Base-by-base conservation (phyloP, 192 early-diverging fungal genomes). In the Kickxella alabastrina region DNA sequence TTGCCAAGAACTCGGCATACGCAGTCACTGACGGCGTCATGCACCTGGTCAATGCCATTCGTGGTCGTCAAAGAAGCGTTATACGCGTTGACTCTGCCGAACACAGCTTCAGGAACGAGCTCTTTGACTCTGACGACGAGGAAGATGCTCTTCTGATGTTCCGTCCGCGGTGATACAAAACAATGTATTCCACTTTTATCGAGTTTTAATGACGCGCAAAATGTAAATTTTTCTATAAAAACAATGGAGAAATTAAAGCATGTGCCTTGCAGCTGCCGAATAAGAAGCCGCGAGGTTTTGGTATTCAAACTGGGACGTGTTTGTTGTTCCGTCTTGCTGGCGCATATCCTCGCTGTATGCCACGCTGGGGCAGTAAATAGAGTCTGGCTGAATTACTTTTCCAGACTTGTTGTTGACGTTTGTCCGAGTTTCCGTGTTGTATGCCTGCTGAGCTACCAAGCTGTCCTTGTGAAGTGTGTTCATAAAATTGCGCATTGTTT, bases 401-500 rank as follows among this genome's bases (percentile, higher is more conserved):
- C 60, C 65, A 1, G 57, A 60, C 2, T 46, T 49, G 18, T 57
- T 52, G 37, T 68, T 60, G 15, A 56, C 39, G 47, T 60, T 57
- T 12, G 65, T 54, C 29, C 60, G 44, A 15, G 60, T 24, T 25
- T 50, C 65, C 10, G 56, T 36, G 10, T 41, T 52, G 14, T 57
- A 52, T 13, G 65, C 60, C 52, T 68, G 65, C 52, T 68, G 65
- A n/a, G 65, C 65, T 22, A 68, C 56, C 43, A 68, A 50, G 21
- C 56, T 57, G 46, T 68, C 65, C 43, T 68, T 68, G 49, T 68
- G 65, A 34, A 68, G 23, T 35, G 42, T 61, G 43, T 68, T 68
- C 65, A 68, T 68, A 48, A 68, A 68, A 36, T 59, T 53, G 32
- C 65, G 65, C 65, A 68, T 68, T 25, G 58, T 61, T 14, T 68